Evolutionary conservation across 306 rosid genomes (phyloP).

Genomic region (Medicago arabica): DNA sequence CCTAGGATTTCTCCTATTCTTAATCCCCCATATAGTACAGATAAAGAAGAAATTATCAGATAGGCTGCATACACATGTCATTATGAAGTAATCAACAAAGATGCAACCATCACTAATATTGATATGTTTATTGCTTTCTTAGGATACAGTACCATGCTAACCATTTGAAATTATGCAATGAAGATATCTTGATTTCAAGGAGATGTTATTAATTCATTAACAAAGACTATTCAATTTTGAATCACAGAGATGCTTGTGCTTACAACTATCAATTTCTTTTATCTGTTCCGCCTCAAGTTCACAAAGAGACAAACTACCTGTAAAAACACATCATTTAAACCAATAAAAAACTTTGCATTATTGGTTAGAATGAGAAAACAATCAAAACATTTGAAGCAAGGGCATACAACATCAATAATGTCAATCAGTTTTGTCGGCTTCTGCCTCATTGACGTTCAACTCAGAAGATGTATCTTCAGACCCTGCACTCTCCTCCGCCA

Average conservation of each 20-base stretch:
- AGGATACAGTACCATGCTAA: conserved; percentile 21
- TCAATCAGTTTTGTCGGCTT: conserved; percentile 50
- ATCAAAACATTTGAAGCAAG: conserved; percentile 30
- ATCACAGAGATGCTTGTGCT: conserved; percentile 30
- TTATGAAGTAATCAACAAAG: conserved; percentile 14
- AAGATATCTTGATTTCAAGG: conserved; percentile 30
- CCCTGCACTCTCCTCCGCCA: conserved; percentile 42
- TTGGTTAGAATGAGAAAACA: conserved; percentile 3
- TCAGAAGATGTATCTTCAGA: conserved; percentile 56
- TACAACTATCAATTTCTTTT: conserved; percentile 21
- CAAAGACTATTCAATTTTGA: conserved; percentile 12
- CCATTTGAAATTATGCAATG: conserved; percentile 16
- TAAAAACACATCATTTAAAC: conserved; percentile 25
- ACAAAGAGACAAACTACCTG: conserved; percentile 35
- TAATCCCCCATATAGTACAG: background rate
- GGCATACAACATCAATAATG: conserved; percentile 41
- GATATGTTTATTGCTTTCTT: conserved; percentile 19
- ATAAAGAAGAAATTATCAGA: conserved; percentile 10
- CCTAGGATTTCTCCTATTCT: background rate
- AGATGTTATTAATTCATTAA: conserved; percentile 27
- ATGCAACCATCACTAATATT: conserved; percentile 17
- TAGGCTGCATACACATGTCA: conserved; percentile 19
- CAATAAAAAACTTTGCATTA: conserved; percentile 30
- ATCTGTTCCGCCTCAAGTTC: conserved; percentile 16
- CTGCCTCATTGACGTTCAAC: conserved; percentile 45